These are phyloP conservation scores for Sugiyamaella novakii DNA, from an alignment of 1,139 yeast genomes.

Conservation along the genomic window DNA sequence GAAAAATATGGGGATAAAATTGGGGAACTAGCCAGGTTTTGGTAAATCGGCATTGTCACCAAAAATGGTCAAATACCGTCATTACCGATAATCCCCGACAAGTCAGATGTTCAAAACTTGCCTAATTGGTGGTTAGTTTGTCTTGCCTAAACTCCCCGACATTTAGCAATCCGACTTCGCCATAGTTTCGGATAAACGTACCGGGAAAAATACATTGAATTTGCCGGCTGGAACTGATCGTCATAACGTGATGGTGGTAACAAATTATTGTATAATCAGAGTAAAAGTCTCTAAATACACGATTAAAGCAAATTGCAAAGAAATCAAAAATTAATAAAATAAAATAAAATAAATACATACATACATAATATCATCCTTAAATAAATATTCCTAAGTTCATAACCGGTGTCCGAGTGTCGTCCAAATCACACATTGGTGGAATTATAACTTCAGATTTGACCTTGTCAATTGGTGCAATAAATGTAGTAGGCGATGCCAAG, in stretches of 20 bases:
- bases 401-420: not conserved
- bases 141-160: constrained; percentile 9
- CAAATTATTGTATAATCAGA: too few relatives aligned
- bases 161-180: too few relatives aligned
- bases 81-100: constrained; percentile 19
- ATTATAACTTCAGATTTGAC: not conserved
- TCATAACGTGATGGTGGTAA: too few relatives aligned
- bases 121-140: too few relatives aligned
- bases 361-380: not conserved
- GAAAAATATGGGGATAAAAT: too few relatives aligned
- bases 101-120: constrained; percentile 8
- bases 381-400: not conserved
- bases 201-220: not conserved
- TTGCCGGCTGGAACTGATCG: not conserved
- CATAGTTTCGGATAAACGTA: not conserved
- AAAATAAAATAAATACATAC: constrained; percentile 1
- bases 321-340: too few relatives aligned
- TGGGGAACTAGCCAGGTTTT: too few relatives aligned
- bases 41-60: too few relatives aligned
- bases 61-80: too few relatives aligned
- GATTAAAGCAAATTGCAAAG: too few relatives aligned
- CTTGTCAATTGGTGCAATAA: not conserved
- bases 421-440: not conserved
- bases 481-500: constrained; percentile 4
- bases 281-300: too few relatives aligned